Percentiles rank a stretch among this genome's conserved stretches.
These are phyloP conservation scores for Phallus indusiatus DNA, from an alignment of 768 basidiomycete species.

Conservation along the genomic window DNA sequence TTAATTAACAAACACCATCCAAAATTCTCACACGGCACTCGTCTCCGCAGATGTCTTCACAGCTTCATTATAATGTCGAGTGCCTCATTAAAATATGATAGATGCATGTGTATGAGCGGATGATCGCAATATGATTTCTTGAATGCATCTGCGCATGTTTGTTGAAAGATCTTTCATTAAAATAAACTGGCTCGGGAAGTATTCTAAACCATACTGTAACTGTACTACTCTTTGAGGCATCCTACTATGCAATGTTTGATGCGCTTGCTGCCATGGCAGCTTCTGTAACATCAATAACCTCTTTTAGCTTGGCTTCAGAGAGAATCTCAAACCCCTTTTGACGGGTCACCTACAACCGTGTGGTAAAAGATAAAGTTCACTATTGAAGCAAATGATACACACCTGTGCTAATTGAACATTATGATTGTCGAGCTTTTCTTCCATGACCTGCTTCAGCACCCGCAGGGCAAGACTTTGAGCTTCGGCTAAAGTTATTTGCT, in stretches of 20 bases:
- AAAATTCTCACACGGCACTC: not conserved
- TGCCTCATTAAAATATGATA: not conserved
- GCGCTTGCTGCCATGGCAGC: constrained; percentile 11
- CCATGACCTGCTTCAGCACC: constrained; percentile 98
- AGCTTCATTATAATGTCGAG: not conserved
- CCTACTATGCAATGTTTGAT: not conserved
- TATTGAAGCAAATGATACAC: constrained; percentile 14
- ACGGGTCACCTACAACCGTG: constrained; percentile 55
- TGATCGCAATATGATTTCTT: not conserved
- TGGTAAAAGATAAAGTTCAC: not conserved
- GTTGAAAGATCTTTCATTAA: not conserved
- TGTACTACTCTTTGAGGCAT: not conserved
- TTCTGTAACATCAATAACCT: constrained; percentile 61
- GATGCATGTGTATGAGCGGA: not conserved
- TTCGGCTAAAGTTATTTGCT: constrained; percentile 89
- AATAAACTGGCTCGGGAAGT: not conserved
- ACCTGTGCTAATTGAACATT: constrained; percentile 97
- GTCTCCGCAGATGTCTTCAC: not conserved
- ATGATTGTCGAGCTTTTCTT: constrained; percentile 97
- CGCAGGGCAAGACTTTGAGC: constrained; percentile 80
- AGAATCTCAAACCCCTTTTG: constrained; percentile 85
- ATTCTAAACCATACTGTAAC: not conserved
- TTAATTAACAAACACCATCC: not conserved
- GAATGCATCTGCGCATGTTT: not conserved
- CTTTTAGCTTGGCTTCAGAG: constrained; percentile 69